These are phyloP conservation scores for Cladosporium sp. DNA, from an alignment of 2,329 filamentous ascomycete genomes.

Conservation along the genomic window DNA sequence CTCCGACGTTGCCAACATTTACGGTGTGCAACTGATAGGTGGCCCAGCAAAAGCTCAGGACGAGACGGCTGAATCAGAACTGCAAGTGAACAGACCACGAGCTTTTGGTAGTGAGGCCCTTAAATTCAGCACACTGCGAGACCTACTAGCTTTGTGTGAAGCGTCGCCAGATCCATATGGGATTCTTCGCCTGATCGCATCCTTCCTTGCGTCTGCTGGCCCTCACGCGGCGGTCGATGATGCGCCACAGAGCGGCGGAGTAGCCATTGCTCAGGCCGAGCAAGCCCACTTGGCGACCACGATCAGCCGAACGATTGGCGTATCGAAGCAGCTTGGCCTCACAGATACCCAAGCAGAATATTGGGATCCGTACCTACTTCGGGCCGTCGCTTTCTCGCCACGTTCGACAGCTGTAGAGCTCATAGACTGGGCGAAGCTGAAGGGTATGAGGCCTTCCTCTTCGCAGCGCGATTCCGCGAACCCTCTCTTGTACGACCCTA, in stretches of 20 bases:
- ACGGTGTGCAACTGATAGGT: slow-evolving; percentile 21
- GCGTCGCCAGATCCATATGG: slow-evolving; percentile 87
- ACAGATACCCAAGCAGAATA: slow-evolving; percentile 73
- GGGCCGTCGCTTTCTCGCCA: slow-evolving; percentile 60
- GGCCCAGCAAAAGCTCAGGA: background rate
- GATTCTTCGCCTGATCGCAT: slow-evolving; percentile 80
- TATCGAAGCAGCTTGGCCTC: slow-evolving; percentile 72
- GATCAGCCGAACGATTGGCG: slow-evolving; percentile 74
- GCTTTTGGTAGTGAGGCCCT: slow-evolving; percentile 71
- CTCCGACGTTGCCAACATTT: slow-evolving; percentile 22
- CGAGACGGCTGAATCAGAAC: background rate
- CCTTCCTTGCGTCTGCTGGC: slow-evolving; percentile 77
- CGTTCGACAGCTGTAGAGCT: background rate
- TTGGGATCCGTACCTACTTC: slow-evolving; percentile 93
- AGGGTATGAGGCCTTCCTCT: background rate
- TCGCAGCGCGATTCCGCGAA: slow-evolving; percentile 44
- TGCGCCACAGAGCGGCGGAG: slow-evolving; percentile 42
- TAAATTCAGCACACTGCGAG: slow-evolving; percentile 80
- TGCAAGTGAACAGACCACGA: slow-evolving; percentile 5
- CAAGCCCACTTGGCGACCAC: slow-evolving; percentile 80
- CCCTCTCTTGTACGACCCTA: slow-evolving; percentile 94
- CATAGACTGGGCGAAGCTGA: slow-evolving; percentile 11
- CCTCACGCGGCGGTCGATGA: slow-evolving; percentile 41
- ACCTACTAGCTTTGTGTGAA: slow-evolving; percentile 92
- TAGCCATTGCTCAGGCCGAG: slow-evolving; percentile 72